These are phyloP conservation scores for Phytophthora rubi DNA, from an alignment of 352 stramenopile species.

Conservation along the genomic window DNA sequence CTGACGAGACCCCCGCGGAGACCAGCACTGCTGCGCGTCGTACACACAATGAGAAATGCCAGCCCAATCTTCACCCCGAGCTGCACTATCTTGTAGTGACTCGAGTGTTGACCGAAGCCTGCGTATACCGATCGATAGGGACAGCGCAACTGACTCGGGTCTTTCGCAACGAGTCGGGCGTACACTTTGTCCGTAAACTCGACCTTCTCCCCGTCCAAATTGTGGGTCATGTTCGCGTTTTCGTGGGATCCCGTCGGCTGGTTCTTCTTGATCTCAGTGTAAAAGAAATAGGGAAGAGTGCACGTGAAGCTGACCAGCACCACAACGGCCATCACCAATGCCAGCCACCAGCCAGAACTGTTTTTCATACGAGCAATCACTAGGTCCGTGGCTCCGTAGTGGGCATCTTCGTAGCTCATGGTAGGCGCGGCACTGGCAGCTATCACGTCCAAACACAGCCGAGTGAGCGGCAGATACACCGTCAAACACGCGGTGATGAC, in stretches of 20 bases:
- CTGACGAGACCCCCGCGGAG: conserved; percentile 4
- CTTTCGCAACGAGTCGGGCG: neutral
- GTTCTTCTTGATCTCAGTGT: neutral
- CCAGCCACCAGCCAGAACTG: conserved; percentile 1
- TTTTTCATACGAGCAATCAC: conserved; percentile 1
- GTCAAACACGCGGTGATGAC: conserved; percentile 1
- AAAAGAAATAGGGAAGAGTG: neutral
- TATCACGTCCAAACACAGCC: neutral
- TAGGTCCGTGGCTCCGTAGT: neutral
- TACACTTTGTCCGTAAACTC: conserved; percentile 5
- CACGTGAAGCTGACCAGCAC: neutral
- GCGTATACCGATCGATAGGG: neutral
- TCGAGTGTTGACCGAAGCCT: neutral
- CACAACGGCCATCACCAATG: neutral
- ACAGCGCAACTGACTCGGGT: neutral
- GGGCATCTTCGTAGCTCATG: neutral
- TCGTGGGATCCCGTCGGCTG: neutral
- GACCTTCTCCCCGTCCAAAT: neutral
- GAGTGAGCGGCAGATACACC: conserved; percentile 2
- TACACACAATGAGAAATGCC: conserved; percentile 8
- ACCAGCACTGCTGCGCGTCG: neutral
- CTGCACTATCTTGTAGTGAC: conserved; percentile 7
- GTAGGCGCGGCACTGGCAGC: neutral
- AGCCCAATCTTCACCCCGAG: neutral
- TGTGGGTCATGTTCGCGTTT: conserved; percentile 1